Evolutionary conservation across 768 basidiomycete species (phyloP).

Genomic region (Chlorophyllum brunneum): DNA sequence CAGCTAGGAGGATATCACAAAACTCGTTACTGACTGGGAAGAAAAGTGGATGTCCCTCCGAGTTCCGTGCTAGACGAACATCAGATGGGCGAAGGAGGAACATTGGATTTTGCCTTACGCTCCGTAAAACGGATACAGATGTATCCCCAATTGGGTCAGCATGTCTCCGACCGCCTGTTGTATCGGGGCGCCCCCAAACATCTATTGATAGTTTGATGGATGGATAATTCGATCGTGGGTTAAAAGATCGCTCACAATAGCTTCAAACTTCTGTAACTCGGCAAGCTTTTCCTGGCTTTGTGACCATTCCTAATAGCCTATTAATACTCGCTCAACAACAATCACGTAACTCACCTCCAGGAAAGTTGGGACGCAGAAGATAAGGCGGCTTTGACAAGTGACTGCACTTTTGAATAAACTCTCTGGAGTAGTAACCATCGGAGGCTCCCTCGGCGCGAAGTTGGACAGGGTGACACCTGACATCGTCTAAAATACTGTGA

Average conservation of each 20-base stretch:
- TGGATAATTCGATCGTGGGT: not conserved
- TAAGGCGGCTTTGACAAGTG: slow-evolving; percentile 5
- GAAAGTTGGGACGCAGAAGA: slow-evolving; percentile 18
- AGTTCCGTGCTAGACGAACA: slow-evolving; percentile 18
- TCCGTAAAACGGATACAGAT: slow-evolving; percentile 31
- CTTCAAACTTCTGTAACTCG: slow-evolving; percentile 17
- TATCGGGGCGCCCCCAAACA: slow-evolving; percentile 22
- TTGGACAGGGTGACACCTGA: slow-evolving; percentile 19
- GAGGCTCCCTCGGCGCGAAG: slow-evolving; percentile 19
- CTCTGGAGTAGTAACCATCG: slow-evolving; percentile 17
- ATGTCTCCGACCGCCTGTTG: slow-evolving; percentile 23
- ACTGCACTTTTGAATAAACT: slow-evolving; percentile 14
- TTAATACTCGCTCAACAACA: not conserved
- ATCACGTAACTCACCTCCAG: slow-evolving; percentile 19
- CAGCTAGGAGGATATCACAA: not conserved
- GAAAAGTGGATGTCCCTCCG: slow-evolving; percentile 13
- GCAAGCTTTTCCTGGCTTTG: slow-evolving; percentile 14
- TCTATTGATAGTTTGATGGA: slow-evolving; percentile 10
- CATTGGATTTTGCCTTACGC: slow-evolving; percentile 21
- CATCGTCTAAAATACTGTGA: slow-evolving; percentile 4
- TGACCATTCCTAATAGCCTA: slow-evolving; percentile 20
- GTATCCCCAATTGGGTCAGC: slow-evolving; percentile 16
- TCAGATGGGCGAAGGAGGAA: not conserved
- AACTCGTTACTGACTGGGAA: slow-evolving; percentile 10
- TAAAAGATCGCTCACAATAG: slow-evolving; percentile 15